Percentiles rank a stretch among this genome's conserved stretches.
Evolutionary conservation across 1,284 basidiomycete species (phyloP).

Genomic region (Leccinum pachyderme): DNA sequence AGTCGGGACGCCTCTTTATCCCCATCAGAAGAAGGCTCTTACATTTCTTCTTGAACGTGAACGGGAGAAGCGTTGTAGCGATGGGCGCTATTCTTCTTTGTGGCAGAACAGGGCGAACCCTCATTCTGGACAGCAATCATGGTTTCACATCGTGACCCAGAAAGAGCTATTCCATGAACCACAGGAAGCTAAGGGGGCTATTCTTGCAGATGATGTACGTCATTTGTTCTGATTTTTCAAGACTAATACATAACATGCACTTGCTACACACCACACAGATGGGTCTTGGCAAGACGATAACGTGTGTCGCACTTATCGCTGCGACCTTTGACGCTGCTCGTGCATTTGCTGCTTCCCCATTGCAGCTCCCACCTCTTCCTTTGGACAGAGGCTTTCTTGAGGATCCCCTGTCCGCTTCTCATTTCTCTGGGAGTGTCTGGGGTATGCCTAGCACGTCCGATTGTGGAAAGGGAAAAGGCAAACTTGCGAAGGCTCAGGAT

Average conservation of each 20-base stretch:
- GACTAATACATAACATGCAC: constrained; percentile 8
- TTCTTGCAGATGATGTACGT: constrained; percentile 91
- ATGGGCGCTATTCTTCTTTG: constrained; percentile 66
- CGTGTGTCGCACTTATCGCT: constrained; percentile 89
- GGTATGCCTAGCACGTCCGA: constrained; percentile 65
- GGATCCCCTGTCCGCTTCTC: constrained; percentile 50
- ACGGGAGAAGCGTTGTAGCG: constrained; percentile 55
- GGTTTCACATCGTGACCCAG: constrained; percentile 87
- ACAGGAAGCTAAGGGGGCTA: constrained; percentile 81
- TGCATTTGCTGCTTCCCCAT: constrained; percentile 61
- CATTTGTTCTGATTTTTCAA: constrained; percentile 7
- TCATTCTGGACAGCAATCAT: constrained; percentile 49
- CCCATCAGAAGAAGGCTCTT: constrained; percentile 97
- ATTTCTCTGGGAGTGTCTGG: constrained; percentile 79
- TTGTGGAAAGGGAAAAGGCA: constrained; percentile 60
- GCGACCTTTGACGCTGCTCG: constrained; percentile 75
- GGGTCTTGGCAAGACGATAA: constrained; percentile 98
- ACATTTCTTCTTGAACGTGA: constrained; percentile 97
- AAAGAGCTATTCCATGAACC: constrained; percentile 69
- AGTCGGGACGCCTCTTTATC: constrained; percentile 88
- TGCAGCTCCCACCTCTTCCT: constrained; percentile 44
- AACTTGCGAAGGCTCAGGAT: constrained; percentile 60
- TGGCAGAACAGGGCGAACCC: constrained; percentile 69
- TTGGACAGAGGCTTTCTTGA: constrained; percentile 39
- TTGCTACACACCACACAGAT: constrained; percentile 60